Base-by-base conservation (phyloP, 805 yeast species). In the Wickerhamiella slavikovae region DNA sequence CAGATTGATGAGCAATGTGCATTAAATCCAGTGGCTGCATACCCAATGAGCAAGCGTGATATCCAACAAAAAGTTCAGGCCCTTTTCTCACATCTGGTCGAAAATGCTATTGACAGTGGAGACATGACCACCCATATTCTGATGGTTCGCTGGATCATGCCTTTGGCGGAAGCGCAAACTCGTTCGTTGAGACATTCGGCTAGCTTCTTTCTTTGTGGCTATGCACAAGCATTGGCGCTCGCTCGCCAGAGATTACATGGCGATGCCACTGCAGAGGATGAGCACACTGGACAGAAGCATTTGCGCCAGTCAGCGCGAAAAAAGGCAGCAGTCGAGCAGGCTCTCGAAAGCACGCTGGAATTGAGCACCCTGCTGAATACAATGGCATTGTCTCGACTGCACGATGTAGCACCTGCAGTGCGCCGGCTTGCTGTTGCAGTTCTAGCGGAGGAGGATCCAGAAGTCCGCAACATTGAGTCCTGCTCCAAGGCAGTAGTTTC, bases 141-240 rank as follows among this genome's bases (percentile, higher is more conserved):
- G 13, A 15, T 29, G 6, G 14, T 28, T 4, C 12, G 16, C 6
- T 23, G 28, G 12, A 17, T 33, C 10, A 29, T 31, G 2, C 29
- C 27, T 5, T 27, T 41, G 5, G 8, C 36, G 2, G 9, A 17
- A 4, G 22, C 25, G 17, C 24, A 17, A 1, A 15, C 37, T 15
- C 38, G 40, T 21, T 31, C 41, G 3, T 17, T 41, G 16, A 25
- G 45, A 5, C 30, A 28, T 24, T 18, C 32, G 7, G 43, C 39
- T 9, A 7, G 24, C 32, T n/a, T 12, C 12, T 15, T 20, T 25
- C 7, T 11, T 3, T 24, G 16, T 14, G 21, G 9, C 6, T 18
- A 18, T 10, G 6, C 10, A 6, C 21, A 18, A 18, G 10, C 9
- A 6, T 18, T 18, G 21, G 9, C 10, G 21, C 21, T 18, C 9